Evolutionary conservation across 805 yeast genomes (phyloP), one percentile per base, ranked within the genome.

Genomic region (Wickerhamomyces pijperi): DNA sequence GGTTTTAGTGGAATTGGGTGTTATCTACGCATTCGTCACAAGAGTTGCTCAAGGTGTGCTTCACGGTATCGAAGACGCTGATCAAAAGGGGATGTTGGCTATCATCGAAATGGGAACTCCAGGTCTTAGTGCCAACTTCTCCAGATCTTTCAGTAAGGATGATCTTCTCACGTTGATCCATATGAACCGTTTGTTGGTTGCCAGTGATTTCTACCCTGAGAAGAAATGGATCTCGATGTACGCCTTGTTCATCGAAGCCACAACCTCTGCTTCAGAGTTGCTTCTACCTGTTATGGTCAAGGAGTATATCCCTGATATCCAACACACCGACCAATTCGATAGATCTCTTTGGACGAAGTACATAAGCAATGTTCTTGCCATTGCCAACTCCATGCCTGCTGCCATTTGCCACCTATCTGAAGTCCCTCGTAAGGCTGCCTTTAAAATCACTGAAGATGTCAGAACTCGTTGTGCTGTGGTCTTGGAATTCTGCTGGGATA

Each of bases 191-290:
- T 55, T 69, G 21, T 57, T 79, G 42, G 55, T 76, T 39, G 71
- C 67, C 44, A 70, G 78, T 28, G 67, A 65, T 38, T 76, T 72
- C 51, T 82, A 72, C 63, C 90, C 90, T 3, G 67, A 69, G 35
- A 70, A 68, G 23, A 78, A 74, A 48, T 86, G 95, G 95, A 57
- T 84, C 6, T 79, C 92, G 0, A 57, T 83, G 19, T 70, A 75
- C 42, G 70, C 82, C 0, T 46, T 77, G 44, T 58, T 78, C 17
- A 64, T 72, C 28, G 79, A 79, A 45, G 72, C 78, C 19, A 53
- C 78, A 35, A 62, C 78, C 39, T 63, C 70, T 32, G 60, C 76
- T 3, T 60, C 80, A 42, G 79, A 71, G 47, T 58, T 78, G 47
- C 54, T 76, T 32, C 63, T 68, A 39, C 74, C 74, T 20, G 59